Conservation (phyloP, 2,329 filamentous ascomycete genomes). For the Periconia sp. region DNA sequence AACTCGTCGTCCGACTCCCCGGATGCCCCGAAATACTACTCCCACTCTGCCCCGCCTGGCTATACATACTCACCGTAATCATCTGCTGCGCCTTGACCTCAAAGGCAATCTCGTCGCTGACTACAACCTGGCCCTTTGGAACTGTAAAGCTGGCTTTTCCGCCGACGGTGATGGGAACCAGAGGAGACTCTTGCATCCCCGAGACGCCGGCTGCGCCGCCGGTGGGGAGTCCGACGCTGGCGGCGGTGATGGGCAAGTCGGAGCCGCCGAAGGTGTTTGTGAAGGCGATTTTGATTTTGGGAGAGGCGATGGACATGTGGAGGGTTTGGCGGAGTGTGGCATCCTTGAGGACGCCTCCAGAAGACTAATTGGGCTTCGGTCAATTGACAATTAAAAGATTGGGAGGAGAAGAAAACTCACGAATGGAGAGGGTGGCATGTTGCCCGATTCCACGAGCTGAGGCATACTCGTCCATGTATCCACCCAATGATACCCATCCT, state of each 20-base stretch:
- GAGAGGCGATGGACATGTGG: constrained; percentile 61
- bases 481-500: constrained; percentile 57
- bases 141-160: constrained; percentile 57
- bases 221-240: constrained; percentile 60
- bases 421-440: constrained; percentile 65
- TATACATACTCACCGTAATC: constrained; percentile 64
- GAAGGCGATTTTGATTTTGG: constrained; percentile 64
- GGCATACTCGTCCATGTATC: constrained; percentile 69
- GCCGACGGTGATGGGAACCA: constrained; percentile 63
- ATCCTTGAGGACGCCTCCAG: constrained; percentile 59
- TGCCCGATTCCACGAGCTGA: constrained; percentile 65
- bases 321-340: constrained; percentile 70
- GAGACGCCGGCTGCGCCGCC: constrained; percentile 59
- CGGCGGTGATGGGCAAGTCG: constrained; percentile 63
- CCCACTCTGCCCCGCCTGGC: constrained; percentile 60
- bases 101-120: constrained; percentile 67
- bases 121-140: constrained; percentile 60
- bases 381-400: not conserved
- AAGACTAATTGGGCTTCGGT: constrained; percentile 1
- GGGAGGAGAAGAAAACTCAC: constrained; percentile 6
- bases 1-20: constrained; percentile 67
- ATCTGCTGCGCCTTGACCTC: constrained; percentile 51
- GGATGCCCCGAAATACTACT: constrained; percentile 67
- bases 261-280: constrained; percentile 68
- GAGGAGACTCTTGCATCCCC: constrained; percentile 57